Conservation (phyloP, 78 protist species). For the Planoprotostelium fungivorum region DNA sequence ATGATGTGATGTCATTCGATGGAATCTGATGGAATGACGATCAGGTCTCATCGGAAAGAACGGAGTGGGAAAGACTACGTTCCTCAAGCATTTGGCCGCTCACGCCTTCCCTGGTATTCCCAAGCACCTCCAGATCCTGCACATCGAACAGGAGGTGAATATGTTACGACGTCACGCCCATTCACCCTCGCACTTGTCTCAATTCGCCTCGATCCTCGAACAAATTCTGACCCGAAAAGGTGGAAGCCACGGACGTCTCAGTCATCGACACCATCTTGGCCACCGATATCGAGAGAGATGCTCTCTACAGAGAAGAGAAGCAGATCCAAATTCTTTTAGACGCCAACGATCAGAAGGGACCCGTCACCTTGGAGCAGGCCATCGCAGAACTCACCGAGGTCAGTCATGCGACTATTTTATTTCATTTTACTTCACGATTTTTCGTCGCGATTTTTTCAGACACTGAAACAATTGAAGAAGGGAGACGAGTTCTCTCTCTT, state of each 20-base stretch:
- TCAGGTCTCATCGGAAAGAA: slow-evolving; percentile 81
- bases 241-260: slow-evolving; percentile 68
- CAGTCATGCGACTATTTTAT: too few species aligned
- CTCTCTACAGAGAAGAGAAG: slow-evolving; percentile 69
- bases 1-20: too few species aligned
- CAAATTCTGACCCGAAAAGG: too few species aligned
- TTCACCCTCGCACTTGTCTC: slow-evolving; percentile 14
- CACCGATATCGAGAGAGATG: slow-evolving; percentile 78
- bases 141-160: slow-evolving; percentile 87
- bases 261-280: slow-evolving; percentile 74
- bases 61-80: slow-evolving; percentile 87
- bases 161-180: too few species aligned
- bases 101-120: slow-evolving; percentile 47
- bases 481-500: slow-evolving; percentile 8
- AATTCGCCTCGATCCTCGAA: too few species aligned
- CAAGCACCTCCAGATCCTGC: slow-evolving; percentile 60
- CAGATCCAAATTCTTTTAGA: neutral
- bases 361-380: neutral
- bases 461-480: neutral
- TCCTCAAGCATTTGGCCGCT: slow-evolving; percentile 56
- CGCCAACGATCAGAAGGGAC: neutral
- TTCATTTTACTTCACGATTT: neutral
- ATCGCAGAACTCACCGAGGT: neutral
- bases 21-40: too few species aligned
- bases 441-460: neutral